Base-by-base conservation (phyloP, 1,139 yeast species). In the Kazachstania sp. region DNA sequence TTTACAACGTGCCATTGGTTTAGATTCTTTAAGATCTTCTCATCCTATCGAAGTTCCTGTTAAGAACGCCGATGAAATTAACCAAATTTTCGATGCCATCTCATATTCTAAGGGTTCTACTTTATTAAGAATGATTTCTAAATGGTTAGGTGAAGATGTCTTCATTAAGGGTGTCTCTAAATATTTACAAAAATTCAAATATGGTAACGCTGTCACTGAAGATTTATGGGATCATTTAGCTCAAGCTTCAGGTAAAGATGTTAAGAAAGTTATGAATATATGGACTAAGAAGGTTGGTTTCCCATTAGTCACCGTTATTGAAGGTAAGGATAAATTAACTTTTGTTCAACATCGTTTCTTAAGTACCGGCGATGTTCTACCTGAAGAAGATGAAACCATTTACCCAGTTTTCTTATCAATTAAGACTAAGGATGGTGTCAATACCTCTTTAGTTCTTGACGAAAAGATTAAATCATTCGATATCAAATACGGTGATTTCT, bases 231-330 rank as follows among this genome's bases (percentile, higher is more conserved):
- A 71, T 49, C 82, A 94, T 15, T 71, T 86, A 47, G 71, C 83
- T 37, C 82, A 79, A 48, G 90, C 79, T 26, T 77, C 86, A 28
- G 88, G 90, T 41, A 77, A 82, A 62, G 86, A 87, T 51, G 84
- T 87, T 45, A 75, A 74, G 53, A 66, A 71, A 51, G 79, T 83
- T 57, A 86, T 87, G 95, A 77, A 79, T 54, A 71, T 78, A 45
- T 87, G 95, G 95, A 86, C 92, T 47, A 77, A 79, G 54, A 78
- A 81, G 63, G 80, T 85, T 51, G 96, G 96, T 7, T 86, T 74
- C 71, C 96, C 96, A 18, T 74, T 86, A 18, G 70, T 87, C 45
- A 72, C 78, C 45, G 92, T 85, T 32, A 64, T 68, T 38, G 81
- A 76, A 59, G 67, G 68, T 39, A 71, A 66, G 35, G 64, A 70